These are phyloP conservation scores for Diplodia mutila DNA, from an alignment of 2,329 filamentous ascomycete genomes.

Conservation along the genomic window DNA sequence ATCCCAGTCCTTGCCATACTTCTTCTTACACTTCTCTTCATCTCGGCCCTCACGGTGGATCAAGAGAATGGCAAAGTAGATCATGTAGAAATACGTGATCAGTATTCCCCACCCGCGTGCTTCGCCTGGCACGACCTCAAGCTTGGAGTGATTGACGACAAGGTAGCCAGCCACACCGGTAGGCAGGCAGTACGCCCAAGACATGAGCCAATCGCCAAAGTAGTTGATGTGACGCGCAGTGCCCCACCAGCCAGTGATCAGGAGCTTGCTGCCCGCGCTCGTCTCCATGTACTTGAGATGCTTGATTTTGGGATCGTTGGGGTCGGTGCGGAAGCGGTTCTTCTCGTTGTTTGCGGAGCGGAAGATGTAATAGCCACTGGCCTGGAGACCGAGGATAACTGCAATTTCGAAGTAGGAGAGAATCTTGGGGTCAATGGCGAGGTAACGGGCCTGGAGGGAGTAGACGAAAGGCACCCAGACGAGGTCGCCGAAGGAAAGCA, in stretches of 20 bases:
- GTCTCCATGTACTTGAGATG: conserved; percentile 89
- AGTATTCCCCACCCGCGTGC: conserved; percentile 82
- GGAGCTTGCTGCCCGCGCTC: conserved; percentile 75
- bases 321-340: conserved; percentile 89
- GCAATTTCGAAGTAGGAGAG: conserved; percentile 71
- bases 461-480: conserved; percentile 94
- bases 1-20: conserved; percentile 93
- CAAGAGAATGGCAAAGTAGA: conserved; percentile 87
- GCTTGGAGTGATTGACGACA: conserved; percentile 61
- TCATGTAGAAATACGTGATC: conserved; percentile 90
- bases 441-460: conserved; percentile 80
- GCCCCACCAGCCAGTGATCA: conserved; percentile 93
- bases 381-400: conserved; percentile 68
- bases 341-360: conserved; percentile 93
- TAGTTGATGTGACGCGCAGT: conserved; percentile 93
- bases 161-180: conserved; percentile 83
- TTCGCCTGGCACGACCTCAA: conserved; percentile 70
- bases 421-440: conserved; percentile 78
- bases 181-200: conserved; percentile 86
- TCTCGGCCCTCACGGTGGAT: conserved; percentile 86
- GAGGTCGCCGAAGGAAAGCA: conserved; percentile 90
- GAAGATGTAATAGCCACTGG: conserved; percentile 85
- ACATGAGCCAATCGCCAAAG: conserved; percentile 91
- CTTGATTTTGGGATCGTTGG: conserved; percentile 74
- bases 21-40: conserved; percentile 85